Conservation (phyloP, 805 yeast genomes). For the Candida insectorum region DNA sequence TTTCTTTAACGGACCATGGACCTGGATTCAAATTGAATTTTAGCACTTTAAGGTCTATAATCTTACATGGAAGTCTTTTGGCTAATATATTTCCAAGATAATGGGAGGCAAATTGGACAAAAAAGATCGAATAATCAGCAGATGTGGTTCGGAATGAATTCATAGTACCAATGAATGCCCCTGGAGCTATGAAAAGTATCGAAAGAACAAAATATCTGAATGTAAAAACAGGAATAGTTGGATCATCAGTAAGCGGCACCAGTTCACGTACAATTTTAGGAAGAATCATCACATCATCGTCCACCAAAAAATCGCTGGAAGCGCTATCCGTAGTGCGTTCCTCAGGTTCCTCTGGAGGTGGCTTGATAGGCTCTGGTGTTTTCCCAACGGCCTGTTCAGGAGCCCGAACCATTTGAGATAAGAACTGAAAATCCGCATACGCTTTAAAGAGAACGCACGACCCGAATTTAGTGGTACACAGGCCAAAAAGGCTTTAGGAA, state of each 20-base stretch:
- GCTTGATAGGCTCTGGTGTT: too few relatives aligned
- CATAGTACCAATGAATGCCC: slow-evolving; percentile 41
- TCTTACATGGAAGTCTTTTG: slow-evolving; percentile 31
- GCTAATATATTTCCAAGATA: slow-evolving; percentile 49
- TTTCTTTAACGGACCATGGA: slow-evolving; percentile 55
- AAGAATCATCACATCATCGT: slow-evolving; percentile 21
- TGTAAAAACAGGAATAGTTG: slow-evolving; percentile 34
- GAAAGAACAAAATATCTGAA: slow-evolving; percentile 34
- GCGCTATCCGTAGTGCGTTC: too few relatives aligned
- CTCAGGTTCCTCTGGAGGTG: too few relatives aligned
- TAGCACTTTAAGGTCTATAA: slow-evolving; percentile 13
- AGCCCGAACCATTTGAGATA: too few relatives aligned
- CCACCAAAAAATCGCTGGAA: background rate
- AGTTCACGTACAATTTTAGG: slow-evolving; percentile 33
- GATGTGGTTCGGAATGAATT: slow-evolving; percentile 42
- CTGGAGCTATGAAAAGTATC: slow-evolving; percentile 34
- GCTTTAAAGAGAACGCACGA: too few relatives aligned
- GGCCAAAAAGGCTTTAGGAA: too few relatives aligned
- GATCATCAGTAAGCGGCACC: slow-evolving; percentile 39
- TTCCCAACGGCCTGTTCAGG: too few relatives aligned
- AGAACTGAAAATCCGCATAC: too few relatives aligned
- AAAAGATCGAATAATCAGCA: slow-evolving; percentile 50
- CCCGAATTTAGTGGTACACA: too few relatives aligned
- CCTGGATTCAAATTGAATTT: slow-evolving; percentile 44
- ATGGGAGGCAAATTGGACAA: slow-evolving; percentile 49